phyloP scores from a whole-genome alignment of 768 basidiomycete species.

The Rhizopogon sp. region DNA sequence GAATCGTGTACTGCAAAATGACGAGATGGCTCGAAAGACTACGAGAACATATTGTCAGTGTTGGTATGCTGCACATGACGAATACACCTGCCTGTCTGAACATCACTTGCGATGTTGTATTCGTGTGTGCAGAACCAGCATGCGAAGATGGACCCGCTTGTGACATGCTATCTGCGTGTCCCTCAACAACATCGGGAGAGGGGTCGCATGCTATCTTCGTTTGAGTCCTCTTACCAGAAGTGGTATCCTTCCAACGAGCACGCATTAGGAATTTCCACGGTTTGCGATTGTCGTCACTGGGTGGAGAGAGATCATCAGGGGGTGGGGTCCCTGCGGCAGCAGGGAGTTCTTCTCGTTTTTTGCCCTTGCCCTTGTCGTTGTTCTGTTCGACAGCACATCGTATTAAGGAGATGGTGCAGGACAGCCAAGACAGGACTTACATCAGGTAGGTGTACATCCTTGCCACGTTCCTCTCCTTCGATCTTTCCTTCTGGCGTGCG shows the following conservation, averaged over 20 bases:
- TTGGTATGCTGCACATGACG: no score
- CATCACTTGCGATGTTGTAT: no score
- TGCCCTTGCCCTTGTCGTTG: neutral
- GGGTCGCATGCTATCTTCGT: no score
- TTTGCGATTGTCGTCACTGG: neutral
- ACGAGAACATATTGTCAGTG: no score
- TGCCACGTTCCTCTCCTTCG: neutral
- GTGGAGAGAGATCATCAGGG: neutral
- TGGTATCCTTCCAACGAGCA: neutral
- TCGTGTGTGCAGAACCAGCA: no score
- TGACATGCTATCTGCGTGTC: no score
- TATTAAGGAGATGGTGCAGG: neutral
- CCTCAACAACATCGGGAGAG: no score
- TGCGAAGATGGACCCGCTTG: no score
- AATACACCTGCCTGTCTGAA: no score
- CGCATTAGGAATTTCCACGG: neutral
- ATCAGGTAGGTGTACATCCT: neutral
- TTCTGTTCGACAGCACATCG: neutral
- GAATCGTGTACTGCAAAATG: no score
- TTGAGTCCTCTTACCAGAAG: neutral
- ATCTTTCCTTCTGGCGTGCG: no score
- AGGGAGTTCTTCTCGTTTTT: neutral
- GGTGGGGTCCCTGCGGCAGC: neutral
- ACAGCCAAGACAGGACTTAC: neutral
- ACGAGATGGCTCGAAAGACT: no score